Evolutionary conservation across 2,329 filamentous ascomycete genomes (phyloP).

Genomic region (Colletotrichum spinosum): DNA sequence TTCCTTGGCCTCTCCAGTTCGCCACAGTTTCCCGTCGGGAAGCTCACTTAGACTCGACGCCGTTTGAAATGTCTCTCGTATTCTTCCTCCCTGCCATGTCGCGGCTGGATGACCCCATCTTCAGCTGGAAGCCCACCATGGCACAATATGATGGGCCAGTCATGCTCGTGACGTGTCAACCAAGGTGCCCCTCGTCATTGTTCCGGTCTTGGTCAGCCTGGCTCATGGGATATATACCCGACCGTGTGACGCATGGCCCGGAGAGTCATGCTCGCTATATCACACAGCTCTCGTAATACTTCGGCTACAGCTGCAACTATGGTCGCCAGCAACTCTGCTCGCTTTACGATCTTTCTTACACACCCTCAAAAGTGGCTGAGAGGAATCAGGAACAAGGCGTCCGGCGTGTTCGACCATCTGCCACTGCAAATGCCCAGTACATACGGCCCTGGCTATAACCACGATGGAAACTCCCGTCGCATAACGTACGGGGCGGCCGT

Average conservation of each 20-base stretch:
- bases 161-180: constrained; percentile 16
- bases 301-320: background rate
- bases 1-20: background rate
- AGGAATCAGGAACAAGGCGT: constrained; percentile 36
- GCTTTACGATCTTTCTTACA: background rate
- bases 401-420: background rate
- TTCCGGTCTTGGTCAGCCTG: background rate
- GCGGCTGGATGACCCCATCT: background rate
- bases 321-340: constrained; percentile 10
- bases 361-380: constrained; percentile 38
- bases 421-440: constrained; percentile 25
- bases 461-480: background rate
- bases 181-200: background rate
- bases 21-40: constrained; percentile 7
- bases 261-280: constrained; percentile 22
- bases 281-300: constrained; percentile 8
- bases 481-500: constrained; percentile 7
- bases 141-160: no score
- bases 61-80: constrained; percentile 27
- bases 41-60: background rate
- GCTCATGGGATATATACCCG: constrained; percentile 26
- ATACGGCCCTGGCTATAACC: background rate
- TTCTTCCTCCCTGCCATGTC: background rate
- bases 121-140: background rate
- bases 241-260: constrained; percentile 10